Conservation (phyloP, 2,329 filamentous ascomycete genomes). For the Scedosporium dehoogii region DNA sequence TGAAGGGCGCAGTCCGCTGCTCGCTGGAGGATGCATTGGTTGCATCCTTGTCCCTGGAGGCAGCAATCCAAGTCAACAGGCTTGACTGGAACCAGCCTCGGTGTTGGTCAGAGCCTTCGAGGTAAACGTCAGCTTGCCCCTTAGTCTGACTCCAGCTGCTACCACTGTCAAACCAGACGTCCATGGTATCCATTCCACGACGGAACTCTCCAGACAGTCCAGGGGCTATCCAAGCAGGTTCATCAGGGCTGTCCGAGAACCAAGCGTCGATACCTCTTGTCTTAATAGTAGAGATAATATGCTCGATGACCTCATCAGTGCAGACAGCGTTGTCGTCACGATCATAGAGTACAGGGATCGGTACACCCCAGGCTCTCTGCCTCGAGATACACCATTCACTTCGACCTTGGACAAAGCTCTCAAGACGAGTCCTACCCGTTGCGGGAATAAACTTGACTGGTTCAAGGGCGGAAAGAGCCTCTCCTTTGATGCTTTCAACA, state of each 20-base stretch:
- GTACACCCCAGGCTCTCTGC: slow-evolving; percentile 92
- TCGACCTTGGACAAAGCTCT: slow-evolving; percentile 77
- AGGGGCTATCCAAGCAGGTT: slow-evolving; percentile 66
- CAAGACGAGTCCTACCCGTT: slow-evolving; percentile 61
- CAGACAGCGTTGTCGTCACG: slow-evolving; percentile 65
- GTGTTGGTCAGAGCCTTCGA: slow-evolving; percentile 93
- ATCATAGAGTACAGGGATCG: slow-evolving; percentile 83
- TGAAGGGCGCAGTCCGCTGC: slow-evolving; percentile 55
- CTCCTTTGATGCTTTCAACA: slow-evolving; percentile 69
- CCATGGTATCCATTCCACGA: slow-evolving; percentile 91
- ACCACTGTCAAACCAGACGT: slow-evolving; percentile 98
- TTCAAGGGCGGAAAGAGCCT: slow-evolving; percentile 59
- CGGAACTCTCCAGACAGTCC: slow-evolving; percentile 52
- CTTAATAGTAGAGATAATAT: slow-evolving; percentile 72
- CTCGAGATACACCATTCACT: slow-evolving; percentile 98
- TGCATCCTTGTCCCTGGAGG: slow-evolving; percentile 18
- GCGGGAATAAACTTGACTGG: slow-evolving; percentile 71
- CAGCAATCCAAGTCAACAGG: slow-evolving; percentile 73
- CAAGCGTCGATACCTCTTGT: slow-evolving; percentile 80
- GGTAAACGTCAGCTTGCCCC: slow-evolving; percentile 68
- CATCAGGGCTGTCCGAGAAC: slow-evolving; percentile 76
- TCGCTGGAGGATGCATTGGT: neutral
- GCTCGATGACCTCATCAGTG: slow-evolving; percentile 66
- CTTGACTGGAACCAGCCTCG: slow-evolving; percentile 98
- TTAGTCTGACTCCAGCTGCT: slow-evolving; percentile 70